Evolutionary conservation across 2,329 filamentous ascomycete genomes (phyloP), one percentile per base, ranked within the genome.

Genomic region (Ophiostoma novo-ulmi): DNA sequence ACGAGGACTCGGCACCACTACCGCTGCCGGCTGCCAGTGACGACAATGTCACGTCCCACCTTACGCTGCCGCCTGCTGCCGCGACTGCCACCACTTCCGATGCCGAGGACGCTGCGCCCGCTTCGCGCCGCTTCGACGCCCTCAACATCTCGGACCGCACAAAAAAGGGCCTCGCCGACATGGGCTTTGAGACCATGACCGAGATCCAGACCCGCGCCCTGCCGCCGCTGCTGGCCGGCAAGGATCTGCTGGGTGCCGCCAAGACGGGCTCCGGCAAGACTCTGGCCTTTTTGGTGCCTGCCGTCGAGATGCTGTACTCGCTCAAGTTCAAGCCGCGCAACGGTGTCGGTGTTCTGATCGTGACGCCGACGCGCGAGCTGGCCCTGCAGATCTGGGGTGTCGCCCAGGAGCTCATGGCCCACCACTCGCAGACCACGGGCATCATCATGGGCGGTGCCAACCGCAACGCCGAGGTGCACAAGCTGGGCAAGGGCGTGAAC

Each of bases 311-410:
- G 89, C 85, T 99, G 72, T 89, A 89, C 78, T 89, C 93, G 20
- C 85, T 99, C 76, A 88, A 91, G 73, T 98, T 97, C 85, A 98
- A 98, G 84, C 94, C 94, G 26, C 86, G 94, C 77, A 97, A 97
- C 80, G 94, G 91, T 73, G 94, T 92, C 67, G 95, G 95, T 77
- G 94, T 94, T 70, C 91, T 98, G 74, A 88, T 98, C 26, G 91
- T 98, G 41, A 95, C 94, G 13, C 94, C 94, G 0, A 99, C 95
- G 0, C 88, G 95, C 78, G 95, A 99, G 82, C 82, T 98, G 72
- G 95, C 95, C 0, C 86, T 98, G 52, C 95, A 98, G 79, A 98
- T 98, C 74, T 98, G 97, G 76, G 93, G 93, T 73, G 95, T 98
- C 39, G 95, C 94, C 0, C 85, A 93, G 71, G 94, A 98, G 81